Evolutionary conservation across 495 filamentous ascomycete genomes (phyloP), one percentile per base, ranked within the genome.

Genomic region (Pseudotulostoma volvatum): DNA sequence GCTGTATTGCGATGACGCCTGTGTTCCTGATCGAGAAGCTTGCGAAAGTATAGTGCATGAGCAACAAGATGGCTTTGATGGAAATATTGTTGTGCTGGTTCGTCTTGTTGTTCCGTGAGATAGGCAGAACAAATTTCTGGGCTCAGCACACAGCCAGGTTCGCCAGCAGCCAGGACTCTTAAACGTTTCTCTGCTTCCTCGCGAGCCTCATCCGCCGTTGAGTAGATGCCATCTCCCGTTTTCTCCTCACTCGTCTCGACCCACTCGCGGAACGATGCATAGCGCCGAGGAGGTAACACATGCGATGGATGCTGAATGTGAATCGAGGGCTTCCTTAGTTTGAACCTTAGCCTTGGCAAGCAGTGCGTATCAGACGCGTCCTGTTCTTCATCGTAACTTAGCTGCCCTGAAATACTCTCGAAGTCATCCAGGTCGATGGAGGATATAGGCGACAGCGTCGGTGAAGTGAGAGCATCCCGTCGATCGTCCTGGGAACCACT

Each of bases 51-150:
- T 8, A 81, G 44, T 33, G 82, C 84, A 47, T 93, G 85, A 9
- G 77, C 74, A 31, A 83, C 70, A 5, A 96, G 66, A 49, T 94
- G 81, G 50, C 95, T 86, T 40, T 73, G 70, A 49, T 94, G 87
- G 11, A 77, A 76, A 60, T 83, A 94, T 38, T 83, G 84, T 40
- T 70, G 72, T 4, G 76, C 69, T 2, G 80, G 82, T 39, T 79
- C 74, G 31, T 73, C 66, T 44, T 84, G 79, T 33, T 74, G 68
- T 41, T 93, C 84, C 0, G 79, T 77, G n/a, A 73, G 64, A 49
- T 79, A 93, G 19, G 81, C 61, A 2, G 76, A 80, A 52, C 81
- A 90, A 14, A 70, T 68, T 35, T 76, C 76, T 28, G 64, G 53
- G 42, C 77, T 82, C 18, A 96, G 66, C 5, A 82, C 48, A 0